Evolutionary conservation across 768 basidiomycete genomes (phyloP).

Genomic region (Collybia mongolica): DNA sequence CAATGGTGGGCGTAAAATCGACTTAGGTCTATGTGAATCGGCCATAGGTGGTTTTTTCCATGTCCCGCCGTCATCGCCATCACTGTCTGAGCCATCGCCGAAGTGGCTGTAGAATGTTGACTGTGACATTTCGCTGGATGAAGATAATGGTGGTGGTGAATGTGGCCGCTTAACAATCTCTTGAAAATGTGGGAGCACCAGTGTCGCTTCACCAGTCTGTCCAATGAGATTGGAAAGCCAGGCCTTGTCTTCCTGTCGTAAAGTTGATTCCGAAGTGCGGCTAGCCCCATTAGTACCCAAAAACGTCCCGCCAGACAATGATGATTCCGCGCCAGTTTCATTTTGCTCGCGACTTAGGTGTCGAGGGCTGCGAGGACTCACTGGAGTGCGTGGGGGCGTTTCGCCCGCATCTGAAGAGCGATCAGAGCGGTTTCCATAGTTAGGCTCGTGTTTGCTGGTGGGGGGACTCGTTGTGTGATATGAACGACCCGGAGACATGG

Average conservation of each 20-base stretch:
- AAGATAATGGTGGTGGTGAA: conserved; percentile 22
- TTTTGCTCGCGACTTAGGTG: conserved; percentile 31
- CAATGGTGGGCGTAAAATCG: conserved; percentile 39
- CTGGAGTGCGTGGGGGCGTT: conserved; percentile 63
- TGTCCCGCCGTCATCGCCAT: conserved; percentile 39
- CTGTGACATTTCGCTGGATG: conserved; percentile 13
- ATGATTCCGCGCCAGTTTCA: conserved; percentile 18
- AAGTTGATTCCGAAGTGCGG: conserved; percentile 24
- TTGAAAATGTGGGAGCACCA: conserved; percentile 13
- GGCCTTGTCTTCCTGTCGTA: conserved; percentile 28
- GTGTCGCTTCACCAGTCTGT: conserved; percentile 21
- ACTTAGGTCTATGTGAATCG: conserved; percentile 21
- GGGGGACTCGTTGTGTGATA: conserved; percentile 26
- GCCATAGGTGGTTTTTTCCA: conserved; percentile 42
- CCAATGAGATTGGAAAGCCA: conserved; percentile 22
- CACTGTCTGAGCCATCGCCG: conserved; percentile 51
- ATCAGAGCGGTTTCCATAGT: conserved; percentile 30
- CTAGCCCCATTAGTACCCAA: conserved; percentile 13
- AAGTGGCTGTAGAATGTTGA: conserved; percentile 14
- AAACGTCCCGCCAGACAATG: conserved; percentile 23
- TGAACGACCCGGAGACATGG: conserved; percentile 34
- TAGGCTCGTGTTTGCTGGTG: conserved; percentile 28
- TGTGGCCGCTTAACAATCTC: conserved; percentile 6
- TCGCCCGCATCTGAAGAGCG: conserved; percentile 40
- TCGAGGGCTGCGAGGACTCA: conserved; percentile 48